These are phyloP conservation scores for Lecanosticta acicola DNA, from an alignment of 2,329 filamentous ascomycete species.

Conservation along the genomic window DNA sequence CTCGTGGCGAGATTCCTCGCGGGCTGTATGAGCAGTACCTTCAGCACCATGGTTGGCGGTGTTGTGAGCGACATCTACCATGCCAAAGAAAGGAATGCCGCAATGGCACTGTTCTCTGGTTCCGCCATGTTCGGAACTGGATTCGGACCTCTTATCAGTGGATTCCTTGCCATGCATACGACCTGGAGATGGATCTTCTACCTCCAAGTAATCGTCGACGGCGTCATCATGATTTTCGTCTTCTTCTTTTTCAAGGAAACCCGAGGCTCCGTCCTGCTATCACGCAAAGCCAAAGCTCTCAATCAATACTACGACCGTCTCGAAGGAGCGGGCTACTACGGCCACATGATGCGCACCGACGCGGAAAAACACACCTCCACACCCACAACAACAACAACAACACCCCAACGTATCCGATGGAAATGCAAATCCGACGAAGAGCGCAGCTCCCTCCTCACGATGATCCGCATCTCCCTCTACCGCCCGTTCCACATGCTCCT, in stretches of 20 bases:
- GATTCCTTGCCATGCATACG: constrained; percentile 61
- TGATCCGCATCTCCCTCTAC: constrained; percentile 68
- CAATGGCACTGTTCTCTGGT: constrained; percentile 86
- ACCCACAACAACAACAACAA: constrained; percentile 18
- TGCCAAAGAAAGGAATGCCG: constrained; percentile 71
- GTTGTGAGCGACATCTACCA: constrained; percentile 83
- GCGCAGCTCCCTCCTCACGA: constrained; percentile 58
- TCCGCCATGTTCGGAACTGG: constrained; percentile 73
- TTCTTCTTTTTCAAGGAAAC: constrained; percentile 74
- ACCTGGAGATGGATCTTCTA: constrained; percentile 81
- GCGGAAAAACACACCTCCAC: constrained; percentile 14
- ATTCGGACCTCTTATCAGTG: constrained; percentile 65
- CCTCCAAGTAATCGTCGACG: constrained; percentile 69
- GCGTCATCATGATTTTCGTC: constrained; percentile 58
- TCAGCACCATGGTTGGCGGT: constrained; percentile 87
- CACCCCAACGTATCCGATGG: constrained; percentile 57
- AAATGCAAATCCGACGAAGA: constrained; percentile 74
- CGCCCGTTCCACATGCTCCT: constrained; percentile 72
- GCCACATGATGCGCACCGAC: constrained; percentile 44
- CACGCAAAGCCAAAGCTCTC: constrained; percentile 64
- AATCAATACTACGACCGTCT: constrained; percentile 75
- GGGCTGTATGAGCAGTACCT: constrained; percentile 70
- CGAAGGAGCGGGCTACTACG: constrained; percentile 59
- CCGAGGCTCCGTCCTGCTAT: constrained; percentile 71
- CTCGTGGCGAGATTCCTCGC: constrained; percentile 68